Evolutionary conservation across 225 moss, liverwort and hornwort species (phyloP), one percentile per base, ranked within the genome.

Genomic region (Physcomitrium patens): DNA sequence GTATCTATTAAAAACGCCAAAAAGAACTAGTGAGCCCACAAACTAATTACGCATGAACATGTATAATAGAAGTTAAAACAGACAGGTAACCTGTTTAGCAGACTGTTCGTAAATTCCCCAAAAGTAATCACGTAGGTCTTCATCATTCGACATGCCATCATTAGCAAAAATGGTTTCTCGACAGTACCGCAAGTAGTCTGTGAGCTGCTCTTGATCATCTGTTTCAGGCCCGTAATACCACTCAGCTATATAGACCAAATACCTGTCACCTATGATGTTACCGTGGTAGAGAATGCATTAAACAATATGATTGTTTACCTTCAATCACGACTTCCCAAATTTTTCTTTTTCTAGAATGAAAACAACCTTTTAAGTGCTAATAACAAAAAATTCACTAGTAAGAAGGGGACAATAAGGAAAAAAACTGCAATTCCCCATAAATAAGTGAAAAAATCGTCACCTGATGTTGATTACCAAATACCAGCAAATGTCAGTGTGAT

Each of bases 141-240:
- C 85, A 47, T 82, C 90, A 72, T 75, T 71, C 49, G 89, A 81
- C 26, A 73, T 71, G 58, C 82, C 85, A 17, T 79, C 73, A 37
- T 83, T 87, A 31, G 87, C 66, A 67, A 90, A 95, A 28, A 99
- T 87, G 13, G 90, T 86, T 61, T 95, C 89, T 44, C 83, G 91
- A 74, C 97, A 99, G 37, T 95, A 90, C 72, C 82, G 84, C 77
- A 94, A 71, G 54, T 99, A 99, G 19, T 75, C 81, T 70, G 84
- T 75, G 20, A 99, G 85, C 78, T 86, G 86, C 80, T 89, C 82
- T 54, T 95, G 86, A 37, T 78, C 73, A 59, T 86, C 94, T 89
- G 85, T 55, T 69, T 49, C 66, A 83, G 51, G 71, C 48, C 73
- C 5, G 27, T 16, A 24, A 67, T 42, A 60, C 10, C 46, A 77